Evolutionary conservation across 805 yeast species (phyloP).

Genomic region (Priceomyces carsonii): DNA sequence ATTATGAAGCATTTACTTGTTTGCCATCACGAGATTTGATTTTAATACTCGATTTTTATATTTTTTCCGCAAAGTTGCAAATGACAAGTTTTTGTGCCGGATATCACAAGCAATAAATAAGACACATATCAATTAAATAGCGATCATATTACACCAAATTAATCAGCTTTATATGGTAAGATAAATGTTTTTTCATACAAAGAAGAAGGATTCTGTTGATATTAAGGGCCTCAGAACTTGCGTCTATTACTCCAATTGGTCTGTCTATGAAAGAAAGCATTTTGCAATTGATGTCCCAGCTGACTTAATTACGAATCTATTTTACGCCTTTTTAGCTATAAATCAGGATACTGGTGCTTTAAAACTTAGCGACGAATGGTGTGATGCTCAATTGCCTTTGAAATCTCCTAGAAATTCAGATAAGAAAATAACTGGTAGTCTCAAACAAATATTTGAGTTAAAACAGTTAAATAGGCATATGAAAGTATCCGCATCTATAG

Average conservation of each 20-base stretch:
- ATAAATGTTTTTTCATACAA: too few species aligned
- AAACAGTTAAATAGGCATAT: slow-evolving; percentile 43
- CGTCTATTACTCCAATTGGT: slow-evolving; percentile 58
- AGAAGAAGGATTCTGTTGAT: too few species aligned
- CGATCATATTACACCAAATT: too few species aligned
- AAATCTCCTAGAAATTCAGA: slow-evolving; percentile 15
- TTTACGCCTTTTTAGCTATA: slow-evolving; percentile 74
- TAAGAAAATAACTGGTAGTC: slow-evolving; percentile 42
- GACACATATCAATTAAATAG: too few species aligned
- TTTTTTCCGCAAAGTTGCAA: too few species aligned
- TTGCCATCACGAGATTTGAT: too few species aligned
- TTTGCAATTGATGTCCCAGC: slow-evolving; percentile 64
- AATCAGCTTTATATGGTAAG: too few species aligned
- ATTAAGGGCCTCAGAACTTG: slow-evolving; percentile 13
- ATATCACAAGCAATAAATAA: too few species aligned
- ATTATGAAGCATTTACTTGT: too few species aligned
- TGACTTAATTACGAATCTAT: slow-evolving; percentile 59
- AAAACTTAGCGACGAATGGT: slow-evolving; percentile 60
- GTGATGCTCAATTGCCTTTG: slow-evolving; percentile 53
- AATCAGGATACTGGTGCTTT: slow-evolving; percentile 55
- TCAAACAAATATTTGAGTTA: slow-evolving; percentile 50
- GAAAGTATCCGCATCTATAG: slow-evolving; percentile 71
- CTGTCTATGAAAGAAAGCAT: slow-evolving; percentile 43
- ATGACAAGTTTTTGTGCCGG: too few species aligned
- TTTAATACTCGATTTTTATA: too few species aligned